A percentile compares a stretch with the other conserved stretches of the same genome.
Conservation (phyloP, 768 basidiomycete genomes). For the Hebeloma cylindrosporum region DNA sequence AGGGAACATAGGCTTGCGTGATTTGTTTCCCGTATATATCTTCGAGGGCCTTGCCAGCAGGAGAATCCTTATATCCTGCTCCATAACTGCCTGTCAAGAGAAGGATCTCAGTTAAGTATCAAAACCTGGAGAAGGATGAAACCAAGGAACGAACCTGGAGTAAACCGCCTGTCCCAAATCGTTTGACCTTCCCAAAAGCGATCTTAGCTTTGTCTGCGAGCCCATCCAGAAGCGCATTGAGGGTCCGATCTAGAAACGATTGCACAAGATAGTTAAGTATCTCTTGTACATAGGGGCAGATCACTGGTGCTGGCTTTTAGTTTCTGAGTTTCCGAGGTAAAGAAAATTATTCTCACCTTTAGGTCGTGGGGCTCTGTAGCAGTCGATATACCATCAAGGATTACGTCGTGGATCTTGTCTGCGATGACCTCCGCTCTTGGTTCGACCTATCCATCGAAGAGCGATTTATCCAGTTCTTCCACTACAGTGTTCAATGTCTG, state of each 20-base stretch:
- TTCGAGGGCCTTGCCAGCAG: constrained; percentile 78
- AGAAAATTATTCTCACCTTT: constrained; percentile 51
- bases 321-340: background rate
- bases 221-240: constrained; percentile 77
- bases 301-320: constrained; percentile 45
- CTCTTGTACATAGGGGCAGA: constrained; percentile 90
- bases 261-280: constrained; percentile 85
- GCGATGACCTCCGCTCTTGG: constrained; percentile 67
- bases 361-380: constrained; percentile 89
- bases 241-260: constrained; percentile 71
- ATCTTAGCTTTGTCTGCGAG: constrained; percentile 76
- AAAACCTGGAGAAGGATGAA: background rate
- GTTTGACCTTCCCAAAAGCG: constrained; percentile 81
- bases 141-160: constrained; percentile 67
- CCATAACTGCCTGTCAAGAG: constrained; percentile 92
- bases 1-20: too few relatives aligned
- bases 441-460: constrained; percentile 85
- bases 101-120: background rate
- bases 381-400: constrained; percentile 80
- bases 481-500: constrained; percentile 75
- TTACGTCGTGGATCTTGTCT: constrained; percentile 70
- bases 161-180: constrained; percentile 99
- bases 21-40: constrained; percentile 87
- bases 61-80: constrained; percentile 78
- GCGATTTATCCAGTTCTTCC: constrained; percentile 77